Evolutionary conservation across 1,284 basidiomycete genomes (phyloP).

Genomic region (Laetiporus sulphureus): DNA sequence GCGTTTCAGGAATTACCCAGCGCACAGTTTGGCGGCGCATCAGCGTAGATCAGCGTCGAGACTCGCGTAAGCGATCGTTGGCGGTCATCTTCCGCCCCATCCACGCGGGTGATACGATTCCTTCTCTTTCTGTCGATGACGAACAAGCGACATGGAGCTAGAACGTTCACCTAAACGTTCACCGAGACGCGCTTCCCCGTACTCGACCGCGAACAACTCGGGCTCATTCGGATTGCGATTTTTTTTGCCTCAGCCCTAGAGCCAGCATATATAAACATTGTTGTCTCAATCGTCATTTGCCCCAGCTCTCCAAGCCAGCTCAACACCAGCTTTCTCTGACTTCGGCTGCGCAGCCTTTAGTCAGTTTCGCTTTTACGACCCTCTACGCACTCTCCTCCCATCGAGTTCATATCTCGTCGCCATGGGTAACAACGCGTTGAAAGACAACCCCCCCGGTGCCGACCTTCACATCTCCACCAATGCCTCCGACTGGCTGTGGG

Average conservation of each 20-base stretch:
- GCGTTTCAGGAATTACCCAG: too few species aligned
- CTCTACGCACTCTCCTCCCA: constrained; percentile 3
- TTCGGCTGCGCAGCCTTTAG: background rate
- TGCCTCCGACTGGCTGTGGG: constrained; percentile 49
- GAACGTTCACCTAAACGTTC: constrained; percentile 8
- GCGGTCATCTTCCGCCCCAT: too few species aligned
- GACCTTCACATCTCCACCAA: constrained; percentile 32
- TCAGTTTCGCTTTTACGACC: background rate
- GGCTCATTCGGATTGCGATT: too few species aligned
- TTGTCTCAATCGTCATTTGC: background rate
- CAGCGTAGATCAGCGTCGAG: too few species aligned
- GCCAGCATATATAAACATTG: constrained; percentile 3
- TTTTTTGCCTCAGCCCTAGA: too few species aligned
- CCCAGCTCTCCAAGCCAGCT: constrained; percentile 5
- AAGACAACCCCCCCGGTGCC: constrained; percentile 33
- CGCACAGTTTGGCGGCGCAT: too few species aligned
- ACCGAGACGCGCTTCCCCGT: too few species aligned
- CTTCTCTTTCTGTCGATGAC: too few species aligned
- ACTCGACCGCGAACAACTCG: too few species aligned
- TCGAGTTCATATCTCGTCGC: constrained; percentile 5
- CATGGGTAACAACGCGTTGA: constrained; percentile 22
- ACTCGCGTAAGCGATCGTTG: too few species aligned
- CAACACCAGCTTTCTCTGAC: constrained; percentile 5
- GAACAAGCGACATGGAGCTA: too few species aligned
- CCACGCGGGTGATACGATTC: too few species aligned